These are phyloP conservation scores for Rhizopogon rudus DNA, from an alignment of 768 basidiomycete genomes.

Conservation along the genomic window DNA sequence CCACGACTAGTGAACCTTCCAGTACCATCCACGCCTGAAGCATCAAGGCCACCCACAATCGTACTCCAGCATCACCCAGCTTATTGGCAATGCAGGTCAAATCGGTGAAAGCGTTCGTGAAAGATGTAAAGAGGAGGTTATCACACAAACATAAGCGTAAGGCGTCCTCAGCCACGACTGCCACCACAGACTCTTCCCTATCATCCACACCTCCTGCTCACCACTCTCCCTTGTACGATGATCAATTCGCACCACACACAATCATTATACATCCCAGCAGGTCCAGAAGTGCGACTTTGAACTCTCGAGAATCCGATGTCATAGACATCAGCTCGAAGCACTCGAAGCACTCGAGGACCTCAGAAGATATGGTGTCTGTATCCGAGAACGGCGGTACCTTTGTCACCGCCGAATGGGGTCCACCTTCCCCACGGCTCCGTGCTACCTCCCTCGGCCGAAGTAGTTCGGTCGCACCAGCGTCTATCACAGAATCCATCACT, in stretches of 20 bases:
- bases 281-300: not conserved
- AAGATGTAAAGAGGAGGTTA: slow-evolving; percentile 27
- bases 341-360: not conserved
- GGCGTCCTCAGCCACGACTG: not conserved
- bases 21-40: not conserved
- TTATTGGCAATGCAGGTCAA: slow-evolving; percentile 24
- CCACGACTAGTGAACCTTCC: not conserved
- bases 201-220: slow-evolving; percentile 6
- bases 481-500: slow-evolving; percentile 2
- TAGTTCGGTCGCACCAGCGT: slow-evolving; percentile 2
- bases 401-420: slow-evolving; percentile 2
- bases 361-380: not conserved
- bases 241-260: not conserved
- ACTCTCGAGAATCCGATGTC: slow-evolving; percentile 9
- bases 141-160: slow-evolving; percentile 18
- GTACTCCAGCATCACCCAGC: not conserved
- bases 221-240: not conserved
- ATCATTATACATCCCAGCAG: slow-evolving; percentile 9
- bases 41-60: not conserved
- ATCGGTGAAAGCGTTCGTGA: slow-evolving; percentile 23
- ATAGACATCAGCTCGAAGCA: slow-evolving; percentile 17
- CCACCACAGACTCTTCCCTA: slow-evolving; percentile 12
- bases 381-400: slow-evolving; percentile 20
- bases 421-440: not conserved
- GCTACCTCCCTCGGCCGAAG: slow-evolving; percentile 8